phyloP scores from a whole-genome alignment of 1,284 basidiomycete species.

The Ceratobasidium sp. region DNA sequence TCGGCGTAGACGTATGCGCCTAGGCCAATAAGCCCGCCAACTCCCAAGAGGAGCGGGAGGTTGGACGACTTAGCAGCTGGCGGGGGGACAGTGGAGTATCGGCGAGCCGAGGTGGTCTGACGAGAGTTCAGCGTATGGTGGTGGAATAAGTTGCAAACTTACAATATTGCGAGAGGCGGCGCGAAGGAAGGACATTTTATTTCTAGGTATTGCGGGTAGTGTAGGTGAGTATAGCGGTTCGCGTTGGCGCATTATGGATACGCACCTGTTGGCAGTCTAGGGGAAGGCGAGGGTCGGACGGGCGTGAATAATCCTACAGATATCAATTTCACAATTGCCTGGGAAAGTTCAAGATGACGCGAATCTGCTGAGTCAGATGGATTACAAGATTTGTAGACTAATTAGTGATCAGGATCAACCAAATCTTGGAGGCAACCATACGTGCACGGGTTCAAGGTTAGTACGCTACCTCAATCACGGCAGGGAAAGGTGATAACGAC shows the following conservation, averaged over 20 bases:
- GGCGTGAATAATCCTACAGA: conserved; percentile 9
- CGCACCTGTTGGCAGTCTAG: not conserved
- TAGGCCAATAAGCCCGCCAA: conserved; percentile 48
- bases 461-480: not conserved
- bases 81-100: conserved; percentile 50
- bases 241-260: not conserved
- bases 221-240: not conserved
- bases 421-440: not conserved
- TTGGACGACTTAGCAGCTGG: conserved; percentile 47
- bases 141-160: not conserved
- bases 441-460: not conserved
- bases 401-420: not conserved
- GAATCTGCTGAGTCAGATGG: conserved; percentile 27
- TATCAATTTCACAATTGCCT: conserved; percentile 28
- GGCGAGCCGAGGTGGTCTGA: conserved; percentile 41
- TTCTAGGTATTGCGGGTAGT: not conserved
- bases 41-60: conserved; percentile 47
- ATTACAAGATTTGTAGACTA: not conserved
- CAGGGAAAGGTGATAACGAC: not conserved
- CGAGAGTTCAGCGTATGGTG: not conserved
- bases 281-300: not conserved
- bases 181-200: conserved; percentile 41
- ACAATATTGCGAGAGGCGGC: conserved; percentile 36
- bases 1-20: conserved; percentile 49
- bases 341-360: conserved; percentile 36